A percentile compares a stretch with the other conserved stretches of the same genome.
Conservation (phyloP, 1,284 basidiomycete genomes). For the Cutaneotrichosporon spelunceum region DNA sequence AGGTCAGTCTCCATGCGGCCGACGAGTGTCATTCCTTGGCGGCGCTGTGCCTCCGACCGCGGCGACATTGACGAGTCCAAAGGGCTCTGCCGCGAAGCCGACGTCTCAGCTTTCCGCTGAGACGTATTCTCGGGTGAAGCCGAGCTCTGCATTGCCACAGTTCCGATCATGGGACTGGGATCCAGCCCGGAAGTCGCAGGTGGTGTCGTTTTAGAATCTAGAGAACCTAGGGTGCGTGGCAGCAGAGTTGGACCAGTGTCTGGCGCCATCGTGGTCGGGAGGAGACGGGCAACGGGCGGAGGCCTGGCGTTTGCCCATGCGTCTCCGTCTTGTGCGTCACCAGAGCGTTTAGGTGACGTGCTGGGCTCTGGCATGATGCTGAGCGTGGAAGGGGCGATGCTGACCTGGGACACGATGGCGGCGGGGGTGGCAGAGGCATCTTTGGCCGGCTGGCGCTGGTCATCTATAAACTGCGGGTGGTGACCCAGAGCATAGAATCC, state of each 20-base stretch:
- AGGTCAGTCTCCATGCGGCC: conserved; percentile 41
- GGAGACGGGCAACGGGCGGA: background rate
- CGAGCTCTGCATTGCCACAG: background rate
- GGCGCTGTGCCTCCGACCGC: conserved; percentile 2
- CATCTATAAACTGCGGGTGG: conserved; percentile 14
- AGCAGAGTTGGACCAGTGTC: background rate
- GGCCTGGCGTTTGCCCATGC: background rate
- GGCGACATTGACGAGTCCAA: background rate
- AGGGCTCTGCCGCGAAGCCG: background rate
- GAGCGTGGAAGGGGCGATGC: background rate
- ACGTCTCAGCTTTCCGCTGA: background rate
- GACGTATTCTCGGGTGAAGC: background rate
- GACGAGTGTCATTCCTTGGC: conserved; percentile 23
- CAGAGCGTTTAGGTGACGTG: background rate
- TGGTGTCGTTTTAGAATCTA: background rate
- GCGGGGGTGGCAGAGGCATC: background rate
- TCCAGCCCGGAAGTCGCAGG: background rate
- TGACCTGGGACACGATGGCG: conserved; percentile 3
- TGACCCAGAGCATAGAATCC: conserved; percentile 23
- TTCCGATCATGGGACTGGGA: background rate
- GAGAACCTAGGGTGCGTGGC: background rate
- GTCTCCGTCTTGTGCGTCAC: background rate
- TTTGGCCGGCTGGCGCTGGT: conserved; percentile 3
- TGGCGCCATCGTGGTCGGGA: background rate
- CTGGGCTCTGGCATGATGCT: conserved; percentile 6